Evolutionary conservation across 768 basidiomycete species (phyloP), one percentile per base, ranked within the genome.

Genomic region (Mycena polygramma): DNA sequence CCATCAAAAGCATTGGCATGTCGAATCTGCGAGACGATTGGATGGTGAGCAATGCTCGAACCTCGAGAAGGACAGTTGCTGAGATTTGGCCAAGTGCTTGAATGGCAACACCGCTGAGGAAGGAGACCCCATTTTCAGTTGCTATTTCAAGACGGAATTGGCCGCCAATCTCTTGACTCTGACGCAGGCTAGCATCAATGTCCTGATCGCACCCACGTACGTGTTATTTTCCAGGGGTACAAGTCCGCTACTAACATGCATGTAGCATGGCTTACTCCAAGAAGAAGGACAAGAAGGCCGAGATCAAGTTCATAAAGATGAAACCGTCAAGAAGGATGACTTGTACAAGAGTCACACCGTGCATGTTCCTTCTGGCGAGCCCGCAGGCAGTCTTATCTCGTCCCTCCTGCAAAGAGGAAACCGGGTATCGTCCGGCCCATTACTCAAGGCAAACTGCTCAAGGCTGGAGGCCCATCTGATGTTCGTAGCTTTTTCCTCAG

Each of bases 141-240:
- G 94, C 74, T 86, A 91, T 72, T 97, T 99, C 89, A 99, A 99
- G 88, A 99, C 98, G 0, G 98, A 99, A 78, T 85, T 99, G 61
- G 86, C 91, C 19, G 89, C 95, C 20, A 91, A 92, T 75, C 87
- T 99, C 41, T 83, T 97, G 66, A 92, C 91, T 62, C 81, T 95
- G 57, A 96, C 95, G 0, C 91, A 91, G 75, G 93, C 90, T 1
- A 90, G 88, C 69, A 88, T 95, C 63, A 90, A 83, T 71, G 82
- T 99, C 45, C 78, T 88, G 57, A 89, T 98, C 72, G 89, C 88
- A 0, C 92, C 96, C 20, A 87, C 86, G 96, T 97, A 78, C 75
- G 95, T 82, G 24, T 36, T 68, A n/a, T 59, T 8, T n/a, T 46
- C 52, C 41, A n/a, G 22, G 14, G 15, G 30, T 30, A 39, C 51